A percentile compares a stretch with the other conserved stretches of the same genome.
Evolutionary conservation across 73 alveolate species (phyloP).

Genomic region (Tetrahymena malaccensis): DNA sequence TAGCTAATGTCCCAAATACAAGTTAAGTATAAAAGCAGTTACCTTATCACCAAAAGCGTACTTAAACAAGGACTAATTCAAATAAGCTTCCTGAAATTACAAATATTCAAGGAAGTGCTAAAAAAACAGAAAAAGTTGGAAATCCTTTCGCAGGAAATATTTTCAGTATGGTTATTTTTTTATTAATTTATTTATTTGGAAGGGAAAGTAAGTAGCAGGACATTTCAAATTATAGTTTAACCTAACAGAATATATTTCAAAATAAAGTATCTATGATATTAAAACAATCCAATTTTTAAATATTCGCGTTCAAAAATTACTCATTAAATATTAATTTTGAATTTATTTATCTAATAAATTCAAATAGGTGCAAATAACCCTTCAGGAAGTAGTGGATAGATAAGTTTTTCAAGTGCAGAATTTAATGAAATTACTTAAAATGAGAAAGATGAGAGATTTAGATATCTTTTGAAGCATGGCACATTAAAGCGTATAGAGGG

Average conservation of each 20-base stretch:
- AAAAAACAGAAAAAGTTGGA: neutral
- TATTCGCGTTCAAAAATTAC: too few species aligned
- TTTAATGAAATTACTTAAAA: conserved; percentile 11
- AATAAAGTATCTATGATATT: neutral
- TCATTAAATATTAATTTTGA: neutral
- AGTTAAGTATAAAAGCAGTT: neutral
- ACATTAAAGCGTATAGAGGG: conserved; percentile 61
- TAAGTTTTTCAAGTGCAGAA: conserved; percentile 1
- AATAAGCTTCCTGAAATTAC: neutral
- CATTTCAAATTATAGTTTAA: neutral
- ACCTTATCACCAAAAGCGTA: neutral
- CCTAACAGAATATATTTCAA: neutral
- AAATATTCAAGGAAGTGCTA: neutral
- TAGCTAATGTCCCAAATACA: neutral
- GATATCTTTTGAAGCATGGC: conserved; percentile 67
- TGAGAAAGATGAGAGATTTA: conserved; percentile 37
- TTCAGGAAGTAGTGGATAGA: neutral
- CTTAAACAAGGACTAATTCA: neutral
- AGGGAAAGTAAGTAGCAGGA: neutral
- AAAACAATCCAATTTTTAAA: neutral
- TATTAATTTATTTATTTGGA: neutral
- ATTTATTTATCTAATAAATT: neutral
- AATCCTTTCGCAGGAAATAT: neutral
- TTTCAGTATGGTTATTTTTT: neutral
- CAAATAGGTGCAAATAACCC: neutral